Evolutionary conservation across 768 basidiomycete species (phyloP), one percentile per base, ranked within the genome.

Genomic region (Boletales sp.): DNA sequence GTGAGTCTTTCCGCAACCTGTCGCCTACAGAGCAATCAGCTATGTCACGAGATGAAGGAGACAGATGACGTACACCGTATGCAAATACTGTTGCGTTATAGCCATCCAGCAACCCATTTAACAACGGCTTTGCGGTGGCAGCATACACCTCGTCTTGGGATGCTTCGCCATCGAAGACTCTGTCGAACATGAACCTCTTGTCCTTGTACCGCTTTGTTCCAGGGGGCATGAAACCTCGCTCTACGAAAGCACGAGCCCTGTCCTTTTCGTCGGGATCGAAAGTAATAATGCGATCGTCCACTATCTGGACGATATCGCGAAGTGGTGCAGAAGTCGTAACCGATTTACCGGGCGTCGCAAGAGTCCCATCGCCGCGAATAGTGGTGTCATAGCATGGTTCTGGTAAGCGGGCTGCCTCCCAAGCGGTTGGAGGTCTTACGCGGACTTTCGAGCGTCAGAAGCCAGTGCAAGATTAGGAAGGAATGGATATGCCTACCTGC

Each of bases 1-100:
- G 69, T 98, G 94, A 5, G 97, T 99, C 71, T 99, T 99, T 56
- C 97, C 97, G 66, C 97, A 98, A n/a, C 97, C 97, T n/a, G 97
- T 98, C 19, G 97, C 97, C 97, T 98, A 62, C 17, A 38, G 50
- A 39, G 53, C 45, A 42, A 56, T 61, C 47, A 43, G 55, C 41
- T 27, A 56, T 27, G 47, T 45, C 21, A 51, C 18, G 30, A 17
- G 21, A 44, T 21, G 47, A 35, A 34, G 9, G 43, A 50, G 45
- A 44, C 35, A 36, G 53, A 54, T 40, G 48, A 74, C 90, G 67
- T 69, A 98, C 97, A 34, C 97, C 97, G 67, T 99, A 99, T 4
- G 97, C 97, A 74, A 99, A 98, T 9, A 97, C 89, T 11, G 97
- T 99, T 39, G 94, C 88, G 60, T 99, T 97, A 72, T 84, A 99